Evolutionary conservation across 345 rosid species (phyloP), one percentile per base, ranked within the genome.

Genomic region (Eucalyptus cloeziana): DNA sequence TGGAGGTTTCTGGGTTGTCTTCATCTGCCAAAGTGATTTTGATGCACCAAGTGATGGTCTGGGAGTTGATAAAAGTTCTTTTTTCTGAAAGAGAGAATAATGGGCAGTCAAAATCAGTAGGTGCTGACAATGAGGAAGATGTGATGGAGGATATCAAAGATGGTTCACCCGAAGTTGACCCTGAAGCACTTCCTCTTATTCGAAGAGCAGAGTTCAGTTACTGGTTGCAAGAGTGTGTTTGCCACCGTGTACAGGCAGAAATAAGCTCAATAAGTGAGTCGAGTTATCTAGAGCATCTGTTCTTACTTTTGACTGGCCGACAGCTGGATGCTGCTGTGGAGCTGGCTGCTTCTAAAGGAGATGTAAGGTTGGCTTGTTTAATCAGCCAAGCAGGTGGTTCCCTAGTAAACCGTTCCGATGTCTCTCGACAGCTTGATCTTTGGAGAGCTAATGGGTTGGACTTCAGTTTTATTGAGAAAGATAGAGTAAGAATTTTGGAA

Each of bases 381-480:
- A 91, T 97, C 91, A 97, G 99, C 91, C 99, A 98, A 92, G 98
- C 99, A 90, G 99, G 98, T 90, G 99, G 99, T 40, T 96, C 97
- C 86, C 92, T 91, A 87, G 94, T 94, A 86, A 96, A 94, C 90
- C 99, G 96, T 88, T 90, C 93, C 87, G 96, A 97, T 90, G 58
- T 98, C 88, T 90, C 92, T 90, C 92, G 87, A 50, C 99, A 97
- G 90, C 99, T 98, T 94, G 93, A 93, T 91, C 90, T 95, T 89
- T 98, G 99, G 99, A 95, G 95, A 93, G 91, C 89, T 51, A 97
- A 98, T 93, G 99, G 98, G 10, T 90, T 98, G 91, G 99, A 96
- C 93, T 97, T 96, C 92, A 96, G 92, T 90, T 98, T 96, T 93
- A 95, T 98, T 37, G 98, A 97, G 93, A 94, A 95, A 92, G 97